Percentiles rank a stretch among this genome's conserved stretches.
Evolutionary conservation across 176 grass and related monocot species (phyloP).

Genomic region (Ananas comosus): DNA sequence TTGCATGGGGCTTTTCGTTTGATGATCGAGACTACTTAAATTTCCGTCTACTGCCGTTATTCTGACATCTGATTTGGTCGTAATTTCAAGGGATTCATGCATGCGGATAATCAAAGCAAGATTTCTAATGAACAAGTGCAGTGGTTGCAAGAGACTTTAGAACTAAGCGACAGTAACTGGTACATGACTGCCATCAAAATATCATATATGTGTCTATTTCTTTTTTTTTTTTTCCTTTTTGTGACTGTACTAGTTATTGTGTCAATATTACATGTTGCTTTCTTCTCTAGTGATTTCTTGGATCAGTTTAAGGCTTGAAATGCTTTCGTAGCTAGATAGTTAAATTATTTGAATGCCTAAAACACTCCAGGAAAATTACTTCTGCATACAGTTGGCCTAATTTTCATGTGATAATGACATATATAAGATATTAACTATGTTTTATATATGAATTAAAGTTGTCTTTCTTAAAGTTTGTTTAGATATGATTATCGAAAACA

Average conservation of each 20-base stretch:
- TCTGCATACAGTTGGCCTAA: too few relatives aligned
- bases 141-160: conserved; percentile 35
- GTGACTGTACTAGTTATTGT: not conserved
- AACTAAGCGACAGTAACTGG: conserved; percentile 23
- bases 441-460: too few relatives aligned
- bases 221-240: not conserved
- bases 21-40: not conserved
- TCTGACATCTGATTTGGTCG: conserved; percentile 4
- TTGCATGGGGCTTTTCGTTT: not conserved
- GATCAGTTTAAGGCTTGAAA: too few relatives aligned
- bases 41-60: not conserved
- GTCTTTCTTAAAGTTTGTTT: too few relatives aligned
- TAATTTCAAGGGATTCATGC: conserved; percentile 29
- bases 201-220: not conserved
- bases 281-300: too few relatives aligned
- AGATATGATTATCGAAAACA: too few relatives aligned
- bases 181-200: conserved; percentile 10
- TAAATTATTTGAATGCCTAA: too few relatives aligned
- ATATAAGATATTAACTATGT: too few relatives aligned
- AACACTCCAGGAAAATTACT: too few relatives aligned
- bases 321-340: too few relatives aligned
- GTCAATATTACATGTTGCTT: not conserved
- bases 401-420: too few relatives aligned
- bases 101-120: conserved; percentile 24
- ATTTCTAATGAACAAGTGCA: conserved; percentile 24